A percentile compares a stretch with the other conserved stretches of the same genome.
Conservation (phyloP, 345 rosid genomes). For the Dipteronia sinensis region DNA sequence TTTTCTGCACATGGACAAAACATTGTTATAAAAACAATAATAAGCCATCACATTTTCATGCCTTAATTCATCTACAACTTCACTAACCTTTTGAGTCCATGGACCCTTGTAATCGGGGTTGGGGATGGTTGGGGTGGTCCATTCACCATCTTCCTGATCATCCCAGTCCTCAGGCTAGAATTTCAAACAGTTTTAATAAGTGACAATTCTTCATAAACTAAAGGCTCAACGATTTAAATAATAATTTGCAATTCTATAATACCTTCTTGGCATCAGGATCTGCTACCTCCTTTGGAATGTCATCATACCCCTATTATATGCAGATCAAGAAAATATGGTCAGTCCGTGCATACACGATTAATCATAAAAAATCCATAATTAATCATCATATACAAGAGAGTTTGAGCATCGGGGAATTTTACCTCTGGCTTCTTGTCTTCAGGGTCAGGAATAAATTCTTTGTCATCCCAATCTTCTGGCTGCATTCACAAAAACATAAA, state of each 20-base stretch:
- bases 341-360: not conserved
- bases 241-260: conserved; percentile 5
- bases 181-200: conserved; percentile 15
- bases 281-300: conserved; percentile 86
- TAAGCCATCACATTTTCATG: conserved; percentile 10
- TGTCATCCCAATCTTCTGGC: conserved; percentile 99
- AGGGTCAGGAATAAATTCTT: conserved; percentile 87
- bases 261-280: conserved; percentile 96
- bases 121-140: conserved; percentile 94
- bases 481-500: conserved; percentile 30
- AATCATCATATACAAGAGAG: not conserved
- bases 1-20: conserved; percentile 58
- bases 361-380: not conserved
- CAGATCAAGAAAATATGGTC: not conserved
- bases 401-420: conserved; percentile 1
- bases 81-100: conserved; percentile 89
- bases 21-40: conserved; percentile 2
- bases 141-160: conserved; percentile 99
- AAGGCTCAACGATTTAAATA: not conserved
- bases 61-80: conserved; percentile 3
- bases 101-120: conserved; percentile 98
- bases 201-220: not conserved
- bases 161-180: conserved; percentile 99
- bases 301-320: conserved; percentile 74
- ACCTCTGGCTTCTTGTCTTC: conserved; percentile 97